Percentiles rank a stretch among this genome's conserved stretches.
phyloP scores from a whole-genome alignment of 108 stramenopile genomes.

The Cyclotella distinguenda region DNA sequence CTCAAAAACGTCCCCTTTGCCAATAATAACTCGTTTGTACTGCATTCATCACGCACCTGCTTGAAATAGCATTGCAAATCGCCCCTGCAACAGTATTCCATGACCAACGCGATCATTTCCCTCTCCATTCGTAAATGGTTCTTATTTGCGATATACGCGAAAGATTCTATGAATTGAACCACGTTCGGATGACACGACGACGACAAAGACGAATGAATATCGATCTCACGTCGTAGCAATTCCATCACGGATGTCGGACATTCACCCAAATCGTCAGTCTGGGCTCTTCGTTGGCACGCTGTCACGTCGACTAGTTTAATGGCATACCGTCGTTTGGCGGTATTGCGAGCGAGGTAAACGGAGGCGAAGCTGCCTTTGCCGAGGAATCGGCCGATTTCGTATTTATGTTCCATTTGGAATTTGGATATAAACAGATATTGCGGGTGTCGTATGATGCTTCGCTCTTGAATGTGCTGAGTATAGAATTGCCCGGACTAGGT shows the following conservation, averaged over 20 bases:
- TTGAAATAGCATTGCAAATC: constrained; percentile 9
- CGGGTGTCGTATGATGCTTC: no score
- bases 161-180: constrained; percentile 26
- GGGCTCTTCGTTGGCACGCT: neutral
- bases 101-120: constrained; percentile 8
- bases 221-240: constrained; percentile 12
- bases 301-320: constrained; percentile 22
- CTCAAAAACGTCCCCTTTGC: constrained; percentile 9
- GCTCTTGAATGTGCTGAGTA: no score
- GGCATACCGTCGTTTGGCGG: neutral
- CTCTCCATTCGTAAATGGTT: neutral
- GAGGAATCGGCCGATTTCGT: constrained; percentile 25
- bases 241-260: neutral
- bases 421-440: no score
- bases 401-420: constrained; percentile 30
- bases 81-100: constrained; percentile 20
- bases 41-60: neutral
- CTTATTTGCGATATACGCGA: neutral
- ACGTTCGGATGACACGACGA: constrained; percentile 16
- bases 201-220: constrained; percentile 18
- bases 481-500: no score
- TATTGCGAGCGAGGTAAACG: constrained; percentile 21
- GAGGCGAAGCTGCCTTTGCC: constrained; percentile 29
- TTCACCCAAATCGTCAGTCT: neutral
- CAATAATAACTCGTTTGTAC: neutral